Percentiles rank a stretch among this genome's conserved stretches.
phyloP scores from a whole-genome alignment of 371 early-diverging fungal genomes.

The Mucor sp. region DNA sequence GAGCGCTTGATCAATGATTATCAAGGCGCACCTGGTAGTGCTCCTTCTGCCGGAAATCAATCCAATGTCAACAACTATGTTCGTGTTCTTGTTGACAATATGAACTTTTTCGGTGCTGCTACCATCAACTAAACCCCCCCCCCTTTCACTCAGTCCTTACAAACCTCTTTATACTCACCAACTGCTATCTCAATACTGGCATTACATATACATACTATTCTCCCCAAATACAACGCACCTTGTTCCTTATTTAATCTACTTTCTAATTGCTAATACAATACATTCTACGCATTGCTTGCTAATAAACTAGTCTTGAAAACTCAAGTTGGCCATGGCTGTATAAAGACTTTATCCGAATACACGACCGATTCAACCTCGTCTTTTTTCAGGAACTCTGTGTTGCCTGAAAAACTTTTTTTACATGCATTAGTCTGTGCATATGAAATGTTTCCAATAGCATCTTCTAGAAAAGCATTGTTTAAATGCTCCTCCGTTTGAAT shows the following conservation, averaged over 20 bases:
- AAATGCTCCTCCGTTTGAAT: neutral
- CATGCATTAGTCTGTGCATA: neutral
- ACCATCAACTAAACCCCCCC: constrained; percentile 4
- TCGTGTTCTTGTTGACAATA: constrained; percentile 26
- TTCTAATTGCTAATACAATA: neutral
- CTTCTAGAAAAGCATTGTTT: neutral
- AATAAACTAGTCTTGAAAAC: neutral
- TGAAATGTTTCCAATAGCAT: neutral
- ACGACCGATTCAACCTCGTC: neutral
- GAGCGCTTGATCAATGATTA: constrained; percentile 16
- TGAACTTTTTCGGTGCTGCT: constrained; percentile 22
- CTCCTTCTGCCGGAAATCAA: constrained; percentile 5
- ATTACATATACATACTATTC: neutral
- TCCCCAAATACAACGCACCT: neutral
- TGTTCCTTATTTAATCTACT: neutral
- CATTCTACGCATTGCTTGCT: neutral
- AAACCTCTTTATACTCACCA: neutral
- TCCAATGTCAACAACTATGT: constrained; percentile 25
- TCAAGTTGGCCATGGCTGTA: neutral
- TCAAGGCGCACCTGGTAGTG: constrained; percentile 24
- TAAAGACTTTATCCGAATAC: neutral
- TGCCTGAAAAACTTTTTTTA: neutral
- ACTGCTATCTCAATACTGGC: neutral
- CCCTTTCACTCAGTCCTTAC: neutral
- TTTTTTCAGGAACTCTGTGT: neutral